Evolutionary conservation across 768 basidiomycete species (phyloP), one percentile per base, ranked within the genome.

Genomic region (Symmetrospora coprosmae): DNA sequence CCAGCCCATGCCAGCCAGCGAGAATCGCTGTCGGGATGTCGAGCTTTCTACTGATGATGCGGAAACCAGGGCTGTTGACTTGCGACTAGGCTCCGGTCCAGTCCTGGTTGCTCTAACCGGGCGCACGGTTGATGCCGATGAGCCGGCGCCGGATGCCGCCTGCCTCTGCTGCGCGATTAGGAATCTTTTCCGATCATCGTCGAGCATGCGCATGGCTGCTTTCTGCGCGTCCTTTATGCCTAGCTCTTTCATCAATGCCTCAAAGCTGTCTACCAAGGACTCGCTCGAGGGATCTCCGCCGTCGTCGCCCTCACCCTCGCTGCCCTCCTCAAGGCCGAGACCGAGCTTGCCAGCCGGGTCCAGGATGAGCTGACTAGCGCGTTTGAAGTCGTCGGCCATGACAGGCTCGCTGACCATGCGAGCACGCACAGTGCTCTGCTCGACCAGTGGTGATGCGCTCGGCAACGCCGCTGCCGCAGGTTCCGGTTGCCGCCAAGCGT

Each of bases 221-320:
- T 84, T 79, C 64, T 80, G 79, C 1, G 79, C 78, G n/a, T 81
- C 84, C 69, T 84, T 86, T 60, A 89, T 66, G 8, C 80, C 84
- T 19, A 89, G 71, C 11, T 82, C 78, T 63, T 85, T 85, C 68
- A 90, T 77, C 75, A 86, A 80, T 39, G 76, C 74, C 56, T 86
- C 83, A 61, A 87, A 86, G 30, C n/a, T 77, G 78, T 14, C 68
- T 70, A 19, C 62, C 65, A 9, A 65, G 14, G n/a, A n/a, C n/a
- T n/a, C n/a, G n/a, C n/a, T n/a, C n/a, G n/a, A n/a, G n/a, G n/a
- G n/a, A n/a, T n/a, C n/a, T n/a, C n/a, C n/a, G n/a, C n/a, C n/a
- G n/a, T n/a, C n/a, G n/a, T n/a, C n/a, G n/a, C n/a, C 58, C 21
- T 69, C 65, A 40, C 65, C 60, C 17, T 73, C 74, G 17, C 71